Conservation (phyloP, 2,329 filamentous ascomycete species). For the Clarireedia paspali region DNA sequence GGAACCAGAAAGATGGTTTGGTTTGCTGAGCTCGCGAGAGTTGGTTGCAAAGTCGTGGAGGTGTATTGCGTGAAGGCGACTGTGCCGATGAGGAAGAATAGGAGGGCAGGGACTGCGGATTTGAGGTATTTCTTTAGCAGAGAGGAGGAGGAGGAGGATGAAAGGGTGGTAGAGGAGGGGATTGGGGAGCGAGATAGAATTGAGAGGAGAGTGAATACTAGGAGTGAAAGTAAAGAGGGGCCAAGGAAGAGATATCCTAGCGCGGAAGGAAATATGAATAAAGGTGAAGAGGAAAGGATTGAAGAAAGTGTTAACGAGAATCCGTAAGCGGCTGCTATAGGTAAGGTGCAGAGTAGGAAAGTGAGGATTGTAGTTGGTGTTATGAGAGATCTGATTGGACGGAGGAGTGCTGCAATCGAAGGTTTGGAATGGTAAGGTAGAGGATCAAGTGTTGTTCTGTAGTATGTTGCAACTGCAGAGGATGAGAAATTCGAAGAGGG, state of each 20-base stretch:
- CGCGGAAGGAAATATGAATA: conserved; percentile 32
- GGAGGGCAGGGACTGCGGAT: not conserved
- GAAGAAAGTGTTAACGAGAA: conserved; percentile 38
- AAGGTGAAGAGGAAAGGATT: conserved; percentile 39
- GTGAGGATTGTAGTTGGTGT: conserved; percentile 44
- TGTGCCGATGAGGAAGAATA: not conserved
- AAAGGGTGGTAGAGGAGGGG: not conserved
- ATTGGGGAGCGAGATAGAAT: conserved; percentile 7
- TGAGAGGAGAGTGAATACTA: conserved; percentile 12
- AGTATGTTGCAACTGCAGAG: conserved; percentile 7
- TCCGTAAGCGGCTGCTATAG: conserved; percentile 41
- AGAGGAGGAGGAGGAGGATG: not conserved
- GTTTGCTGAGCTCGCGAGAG: too few species aligned
- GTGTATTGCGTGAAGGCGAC: conserved; percentile 3
- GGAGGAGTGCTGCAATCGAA: conserved; percentile 19
- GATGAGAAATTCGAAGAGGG: not conserved
- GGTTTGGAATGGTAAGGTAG: conserved; percentile 11
- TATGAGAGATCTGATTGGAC: conserved; percentile 34
- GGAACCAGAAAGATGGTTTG: too few species aligned
- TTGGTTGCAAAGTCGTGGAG: not conserved
- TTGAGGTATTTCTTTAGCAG: not conserved
- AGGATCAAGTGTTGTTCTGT: conserved; percentile 6
- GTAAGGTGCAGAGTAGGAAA: conserved; percentile 38
- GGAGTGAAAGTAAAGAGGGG: conserved; percentile 15
- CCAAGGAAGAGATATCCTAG: conserved; percentile 38